These are phyloP conservation scores for Coemansia sp. DNA, from an alignment of 192 early-diverging fungal species.

Conservation along the genomic window DNA sequence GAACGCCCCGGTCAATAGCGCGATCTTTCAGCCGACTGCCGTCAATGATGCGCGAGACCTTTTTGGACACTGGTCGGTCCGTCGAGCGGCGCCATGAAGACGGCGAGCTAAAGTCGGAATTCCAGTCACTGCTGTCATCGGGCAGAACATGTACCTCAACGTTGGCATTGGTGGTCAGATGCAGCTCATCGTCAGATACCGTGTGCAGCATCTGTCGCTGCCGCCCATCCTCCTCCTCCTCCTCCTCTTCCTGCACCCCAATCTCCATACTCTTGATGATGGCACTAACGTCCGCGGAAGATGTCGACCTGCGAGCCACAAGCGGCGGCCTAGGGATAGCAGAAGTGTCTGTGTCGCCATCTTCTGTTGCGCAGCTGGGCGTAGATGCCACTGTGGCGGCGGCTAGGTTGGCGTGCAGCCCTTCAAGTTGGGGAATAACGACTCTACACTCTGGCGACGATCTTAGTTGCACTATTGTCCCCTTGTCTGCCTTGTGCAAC, in stretches of 20 bases:
- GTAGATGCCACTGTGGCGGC: neutral
- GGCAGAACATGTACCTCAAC: slow-evolving; percentile 41
- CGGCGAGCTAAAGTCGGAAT: slow-evolving; percentile 56
- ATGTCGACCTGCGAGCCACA: slow-evolving; percentile 37
- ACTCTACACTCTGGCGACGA: slow-evolving; percentile 36
- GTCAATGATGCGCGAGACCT: slow-evolving; percentile 25
- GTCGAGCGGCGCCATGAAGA: slow-evolving; percentile 48
- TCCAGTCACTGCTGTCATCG: slow-evolving; percentile 55
- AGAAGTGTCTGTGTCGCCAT: neutral
- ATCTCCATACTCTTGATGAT: slow-evolving; percentile 27
- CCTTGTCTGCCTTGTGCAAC: slow-evolving; percentile 44
- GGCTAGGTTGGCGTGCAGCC: slow-evolving; percentile 29
- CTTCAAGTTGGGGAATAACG: slow-evolving; percentile 39
- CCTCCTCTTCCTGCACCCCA: slow-evolving; percentile 14
- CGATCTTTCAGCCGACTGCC: slow-evolving; percentile 49
- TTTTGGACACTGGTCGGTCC: slow-evolving; percentile 37
- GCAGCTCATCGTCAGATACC: slow-evolving; percentile 40
- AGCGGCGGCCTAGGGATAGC: neutral
- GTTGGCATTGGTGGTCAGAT: slow-evolving; percentile 20
- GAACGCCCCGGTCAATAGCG: slow-evolving; percentile 49
- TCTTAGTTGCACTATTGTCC: slow-evolving; percentile 55
- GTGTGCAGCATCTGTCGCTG: slow-evolving; percentile 17
- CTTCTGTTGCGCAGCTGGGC: neutral
- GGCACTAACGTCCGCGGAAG: slow-evolving; percentile 31
- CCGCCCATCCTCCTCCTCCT: neutral